Evolutionary conservation across 805 yeast genomes (phyloP), one percentile per base, ranked within the genome.

Genomic region (Cyberlindnera maclurae): DNA sequence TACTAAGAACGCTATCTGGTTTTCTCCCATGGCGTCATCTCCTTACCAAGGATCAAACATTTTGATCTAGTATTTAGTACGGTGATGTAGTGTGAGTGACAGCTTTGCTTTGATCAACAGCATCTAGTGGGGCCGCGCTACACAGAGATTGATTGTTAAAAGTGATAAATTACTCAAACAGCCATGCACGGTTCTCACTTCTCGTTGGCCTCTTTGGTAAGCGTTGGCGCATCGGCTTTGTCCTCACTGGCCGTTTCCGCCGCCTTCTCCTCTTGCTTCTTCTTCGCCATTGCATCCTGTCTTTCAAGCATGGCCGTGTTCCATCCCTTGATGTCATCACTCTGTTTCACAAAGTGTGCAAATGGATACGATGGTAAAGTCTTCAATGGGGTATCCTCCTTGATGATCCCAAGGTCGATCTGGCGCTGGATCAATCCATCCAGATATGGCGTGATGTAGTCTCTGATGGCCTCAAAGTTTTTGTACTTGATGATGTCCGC

Each of bases 401-500:
- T 52, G 15, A 80, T 79, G 8, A 80, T 44, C 0, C 82, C 82
- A 41, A 62, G 39, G 15, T 76, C 76, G 12, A 70, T 57, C 55
- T 82, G 89, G 38, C 82, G 65, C 44, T 75, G 58, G 33, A 80
- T 71, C 38, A 80, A 58, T 1, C 55, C 56, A 49, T 80, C 81
- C 49, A 81, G 63, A 54, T 79, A 80, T 3, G 72, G 74, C 5
- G 65, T 50, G 33, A 82, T 62, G 50, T 79, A 82, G 48, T 76
- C 80, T 55, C 82, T 68, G 50, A 77, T 70, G 33, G 67, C 49
- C 36, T 65, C 77, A 47, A 79, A 80, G 46, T 70, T 70, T 54
- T 81, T 81, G 59, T 81, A 82, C 54, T 75, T 74, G 52, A 75
- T 59, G 43, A 81, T 81, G 36, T 70, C 72, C 44, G 73, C 77